phyloP scores from a whole-genome alignment of 192 early-diverging fungal genomes.

The Podila verticillata region DNA sequence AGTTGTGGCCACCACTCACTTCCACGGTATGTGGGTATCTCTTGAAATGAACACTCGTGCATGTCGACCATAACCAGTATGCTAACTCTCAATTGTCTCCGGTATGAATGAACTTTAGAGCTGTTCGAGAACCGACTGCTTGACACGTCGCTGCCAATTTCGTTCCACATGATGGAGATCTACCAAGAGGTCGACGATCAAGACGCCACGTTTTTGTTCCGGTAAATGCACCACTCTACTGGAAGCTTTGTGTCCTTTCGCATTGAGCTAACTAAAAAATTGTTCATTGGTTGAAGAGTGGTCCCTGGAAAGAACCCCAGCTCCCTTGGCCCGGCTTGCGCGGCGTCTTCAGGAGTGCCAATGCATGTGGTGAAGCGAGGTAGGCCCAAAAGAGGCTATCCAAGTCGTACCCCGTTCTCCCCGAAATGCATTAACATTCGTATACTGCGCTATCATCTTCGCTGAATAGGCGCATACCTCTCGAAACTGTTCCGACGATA shows the following conservation, averaged over 20 bases:
- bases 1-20: constrained; percentile 87
- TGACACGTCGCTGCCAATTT: constrained; percentile 45
- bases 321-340: constrained; percentile 61
- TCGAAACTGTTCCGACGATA: constrained; percentile 38
- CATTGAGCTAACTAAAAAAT: not conserved
- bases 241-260: not conserved
- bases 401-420: not conserved
- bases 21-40: constrained; percentile 64
- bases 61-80: too few relatives aligned
- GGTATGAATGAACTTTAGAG: constrained; percentile 22
- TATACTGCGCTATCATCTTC: not conserved
- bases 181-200: constrained; percentile 45
- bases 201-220: constrained; percentile 71
- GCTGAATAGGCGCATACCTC: constrained; percentile 11
- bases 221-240: constrained; percentile 24
- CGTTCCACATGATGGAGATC: constrained; percentile 69
- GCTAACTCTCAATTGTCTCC: not conserved
- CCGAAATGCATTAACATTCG: not conserved
- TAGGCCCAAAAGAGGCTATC: not conserved
- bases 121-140: constrained; percentile 61
- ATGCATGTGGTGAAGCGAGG: constrained; percentile 50
- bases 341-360: constrained; percentile 53
- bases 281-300: constrained; percentile 22
- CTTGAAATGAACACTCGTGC: too few relatives aligned
- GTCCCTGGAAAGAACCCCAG: constrained; percentile 48